These are phyloP conservation scores for Metschnikowia arizonensis DNA, from an alignment of 805 yeast genomes.

Conservation along the genomic window DNA sequence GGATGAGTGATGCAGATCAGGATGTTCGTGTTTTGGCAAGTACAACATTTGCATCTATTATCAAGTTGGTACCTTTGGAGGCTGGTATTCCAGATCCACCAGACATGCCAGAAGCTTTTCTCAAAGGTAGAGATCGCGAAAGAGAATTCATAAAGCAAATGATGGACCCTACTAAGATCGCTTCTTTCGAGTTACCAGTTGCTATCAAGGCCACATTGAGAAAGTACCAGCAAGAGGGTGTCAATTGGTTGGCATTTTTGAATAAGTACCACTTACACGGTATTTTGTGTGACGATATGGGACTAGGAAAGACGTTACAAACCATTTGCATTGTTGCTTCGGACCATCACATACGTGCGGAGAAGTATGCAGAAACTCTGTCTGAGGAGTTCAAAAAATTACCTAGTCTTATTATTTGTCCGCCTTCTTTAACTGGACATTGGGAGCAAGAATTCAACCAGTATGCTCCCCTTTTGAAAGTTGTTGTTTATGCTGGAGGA, in stretches of 20 bases:
- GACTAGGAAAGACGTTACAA: slow-evolving; percentile 94
- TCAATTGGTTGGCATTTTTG: slow-evolving; percentile 94
- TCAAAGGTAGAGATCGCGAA: slow-evolving; percentile 88
- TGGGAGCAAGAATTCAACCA: slow-evolving; percentile 95
- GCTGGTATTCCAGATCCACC: slow-evolving; percentile 96
- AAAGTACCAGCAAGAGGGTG: slow-evolving; percentile 97
- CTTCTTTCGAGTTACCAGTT: slow-evolving; percentile 85
- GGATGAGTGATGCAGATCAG: slow-evolving; percentile 93
- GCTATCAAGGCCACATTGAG: slow-evolving; percentile 89
- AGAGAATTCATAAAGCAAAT: slow-evolving; percentile 92
- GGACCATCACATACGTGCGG: slow-evolving; percentile 83
- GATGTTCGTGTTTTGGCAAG: slow-evolving; percentile 91
- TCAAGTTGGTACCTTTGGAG: slow-evolving; percentile 92
- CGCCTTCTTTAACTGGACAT: slow-evolving; percentile 97
- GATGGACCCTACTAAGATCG: slow-evolving; percentile 93
- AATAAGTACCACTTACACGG: slow-evolving; percentile 96
- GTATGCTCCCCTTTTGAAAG: slow-evolving; percentile 82
- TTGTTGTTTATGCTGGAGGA: slow-evolving; percentile 89
- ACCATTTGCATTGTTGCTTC: slow-evolving; percentile 96
- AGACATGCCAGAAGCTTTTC: slow-evolving; percentile 77
- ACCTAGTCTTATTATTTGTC: slow-evolving; percentile 87
- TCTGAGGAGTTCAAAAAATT: slow-evolving; percentile 65
- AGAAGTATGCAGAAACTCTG: slow-evolving; percentile 57
- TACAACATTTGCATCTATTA: slow-evolving; percentile 92
- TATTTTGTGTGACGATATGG: slow-evolving; percentile 98